Conservation (phyloP, 306 rosid species). For the barrel medic (Medicago truncatula) region MtrunA17r5.0-ANR NC_053044.1:1088001-1088500, state of each 20-base stretch:
- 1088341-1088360: slow-evolving; percentile 38
- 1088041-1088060: neutral
- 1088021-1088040: neutral
- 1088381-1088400: slow-evolving; percentile 36
- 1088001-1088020: neutral
- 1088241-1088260: slow-evolving; percentile 40
- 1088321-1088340: slow-evolving; percentile 35
- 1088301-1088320: slow-evolving; percentile 41
- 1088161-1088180: neutral
- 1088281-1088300: slow-evolving; percentile 28
- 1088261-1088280: slow-evolving; percentile 43
- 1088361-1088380: slow-evolving; percentile 49
- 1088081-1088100: neutral
- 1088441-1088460: neutral
- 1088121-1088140: slow-evolving; percentile 21
- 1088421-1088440: slow-evolving; percentile 38
- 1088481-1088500: too few relatives aligned
- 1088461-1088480: neutral
- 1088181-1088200: neutral
- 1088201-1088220: slow-evolving; percentile 25
- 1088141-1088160: slow-evolving; percentile 20
- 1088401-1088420: slow-evolving; percentile 39
- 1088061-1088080: slow-evolving; percentile 24
- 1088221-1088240: slow-evolving; percentile 6
- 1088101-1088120: neutral